These are phyloP conservation scores for Iodosphaeria phyllophila DNA, from an alignment of 2,329 filamentous ascomycete species.

Conservation along the genomic window DNA sequence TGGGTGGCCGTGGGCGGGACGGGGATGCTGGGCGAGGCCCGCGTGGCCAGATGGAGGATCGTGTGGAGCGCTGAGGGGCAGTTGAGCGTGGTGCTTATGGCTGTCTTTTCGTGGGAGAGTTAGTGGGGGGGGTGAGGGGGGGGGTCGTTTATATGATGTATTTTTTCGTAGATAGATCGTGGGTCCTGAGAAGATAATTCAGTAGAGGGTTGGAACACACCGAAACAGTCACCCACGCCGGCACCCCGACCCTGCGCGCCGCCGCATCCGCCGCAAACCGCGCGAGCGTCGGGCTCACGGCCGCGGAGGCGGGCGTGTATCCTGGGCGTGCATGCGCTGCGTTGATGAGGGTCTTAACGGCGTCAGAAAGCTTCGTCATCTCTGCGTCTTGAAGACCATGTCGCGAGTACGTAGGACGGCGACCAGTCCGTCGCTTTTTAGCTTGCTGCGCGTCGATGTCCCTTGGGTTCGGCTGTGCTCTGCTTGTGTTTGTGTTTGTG, in stretches of 20 bases:
- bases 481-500: too few species aligned
- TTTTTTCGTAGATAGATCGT: too few species aligned
- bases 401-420: too few species aligned
- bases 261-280: slow-evolving; percentile 43
- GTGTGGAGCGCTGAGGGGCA: slow-evolving; percentile 55
- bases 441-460: too few species aligned
- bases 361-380: slow-evolving; percentile 57
- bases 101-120: too few species aligned
- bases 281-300: slow-evolving; percentile 45
- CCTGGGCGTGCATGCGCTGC: slow-evolving; percentile 47
- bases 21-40: slow-evolving; percentile 4
- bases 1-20: slow-evolving; percentile 17
- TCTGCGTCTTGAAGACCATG: too few species aligned
- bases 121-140: too few species aligned
- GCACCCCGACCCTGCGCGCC: slow-evolving; percentile 23
- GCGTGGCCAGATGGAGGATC: slow-evolving; percentile 35
- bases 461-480: too few species aligned
- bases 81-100: slow-evolving; percentile 73
- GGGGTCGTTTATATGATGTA: too few species aligned
- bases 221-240: slow-evolving; percentile 15
- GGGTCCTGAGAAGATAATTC: too few species aligned
- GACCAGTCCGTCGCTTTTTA: too few species aligned
- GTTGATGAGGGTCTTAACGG: slow-evolving; percentile 58
- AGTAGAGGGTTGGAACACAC: slow-evolving; percentile 6
- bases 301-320: slow-evolving; percentile 41